These are phyloP conservation scores for Dictyostelium capitatum DNA, from an alignment of 78 protist species.

Conservation along the genomic window DNA sequence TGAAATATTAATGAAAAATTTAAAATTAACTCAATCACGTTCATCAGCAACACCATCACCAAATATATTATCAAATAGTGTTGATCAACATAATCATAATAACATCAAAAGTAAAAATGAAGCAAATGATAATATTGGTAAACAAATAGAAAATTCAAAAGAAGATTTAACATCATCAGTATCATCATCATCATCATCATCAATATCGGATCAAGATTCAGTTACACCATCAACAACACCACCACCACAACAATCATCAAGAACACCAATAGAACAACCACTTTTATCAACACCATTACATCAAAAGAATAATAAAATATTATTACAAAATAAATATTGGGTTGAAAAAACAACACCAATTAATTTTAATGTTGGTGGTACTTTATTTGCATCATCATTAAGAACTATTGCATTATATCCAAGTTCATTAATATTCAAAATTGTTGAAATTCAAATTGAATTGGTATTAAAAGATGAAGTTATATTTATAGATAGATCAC, in stretches of 20 bases:
- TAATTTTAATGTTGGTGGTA: conserved; percentile 77
- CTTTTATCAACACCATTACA: neutral
- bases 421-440: conserved; percentile 27
- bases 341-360: conserved; percentile 51
- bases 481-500: conserved; percentile 65
- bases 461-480: conserved; percentile 33
- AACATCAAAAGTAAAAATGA: neutral
- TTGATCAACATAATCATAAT: too few relatives aligned
- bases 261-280: neutral
- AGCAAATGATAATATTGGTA: neutral
- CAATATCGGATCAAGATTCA: neutral
- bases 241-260: neutral
- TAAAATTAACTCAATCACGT: neutral
- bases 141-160: neutral
- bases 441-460: conserved; percentile 66
- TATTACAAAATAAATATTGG: neutral
- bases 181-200: neutral
- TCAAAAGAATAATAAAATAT: neutral
- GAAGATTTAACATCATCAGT: neutral
- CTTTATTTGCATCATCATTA: conserved; percentile 45
- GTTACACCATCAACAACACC: neutral
- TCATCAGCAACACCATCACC: neutral
- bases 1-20: neutral
- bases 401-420: conserved; percentile 1
- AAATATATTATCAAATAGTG: neutral